phyloP scores from a whole-genome alignment of 225 moss, liverwort and hornwort genomes.

The Ulota crispa region DNA sequence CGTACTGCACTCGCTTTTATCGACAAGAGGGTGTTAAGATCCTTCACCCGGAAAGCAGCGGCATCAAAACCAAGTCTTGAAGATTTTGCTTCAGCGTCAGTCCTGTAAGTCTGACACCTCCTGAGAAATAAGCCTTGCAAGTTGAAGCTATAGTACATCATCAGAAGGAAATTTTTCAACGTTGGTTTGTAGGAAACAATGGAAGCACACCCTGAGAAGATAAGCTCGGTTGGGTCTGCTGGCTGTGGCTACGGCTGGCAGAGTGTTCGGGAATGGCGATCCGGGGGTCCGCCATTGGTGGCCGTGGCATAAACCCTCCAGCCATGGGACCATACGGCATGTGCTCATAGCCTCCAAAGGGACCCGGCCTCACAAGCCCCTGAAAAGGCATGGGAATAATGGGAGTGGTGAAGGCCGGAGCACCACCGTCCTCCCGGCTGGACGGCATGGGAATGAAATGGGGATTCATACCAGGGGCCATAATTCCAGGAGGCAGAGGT shows the following conservation, averaged over 20 bases:
- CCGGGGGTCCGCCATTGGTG: constrained; percentile 51
- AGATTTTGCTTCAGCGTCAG: constrained; percentile 31
- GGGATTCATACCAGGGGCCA: constrained; percentile 32
- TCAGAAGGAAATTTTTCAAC: neutral
- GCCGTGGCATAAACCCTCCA: constrained; percentile 56
- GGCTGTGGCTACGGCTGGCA: constrained; percentile 25
- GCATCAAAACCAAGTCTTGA: neutral
- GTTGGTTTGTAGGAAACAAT: constrained; percentile 64
- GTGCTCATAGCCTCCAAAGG: constrained; percentile 70
- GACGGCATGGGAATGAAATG: constrained; percentile 63
- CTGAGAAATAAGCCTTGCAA: neutral
- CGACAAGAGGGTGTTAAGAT: neutral
- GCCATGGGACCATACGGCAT: constrained; percentile 57
- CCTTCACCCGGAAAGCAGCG: neutral
- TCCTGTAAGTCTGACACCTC: neutral
- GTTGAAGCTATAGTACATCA: neutral
- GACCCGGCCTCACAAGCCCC: constrained; percentile 45
- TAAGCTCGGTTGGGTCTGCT: constrained; percentile 44
- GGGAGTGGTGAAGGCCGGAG: constrained; percentile 53
- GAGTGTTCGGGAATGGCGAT: constrained; percentile 37
- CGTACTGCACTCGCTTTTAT: neutral
- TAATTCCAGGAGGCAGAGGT: constrained; percentile 64
- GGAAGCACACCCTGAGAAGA: constrained; percentile 67
- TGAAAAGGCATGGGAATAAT: constrained; percentile 53
- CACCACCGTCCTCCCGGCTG: constrained; percentile 55